Percentiles rank a stretch among this genome's conserved stretches.
Conservation (phyloP, 495 filamentous ascomycete genomes). For the Letharia lupina region DNA sequence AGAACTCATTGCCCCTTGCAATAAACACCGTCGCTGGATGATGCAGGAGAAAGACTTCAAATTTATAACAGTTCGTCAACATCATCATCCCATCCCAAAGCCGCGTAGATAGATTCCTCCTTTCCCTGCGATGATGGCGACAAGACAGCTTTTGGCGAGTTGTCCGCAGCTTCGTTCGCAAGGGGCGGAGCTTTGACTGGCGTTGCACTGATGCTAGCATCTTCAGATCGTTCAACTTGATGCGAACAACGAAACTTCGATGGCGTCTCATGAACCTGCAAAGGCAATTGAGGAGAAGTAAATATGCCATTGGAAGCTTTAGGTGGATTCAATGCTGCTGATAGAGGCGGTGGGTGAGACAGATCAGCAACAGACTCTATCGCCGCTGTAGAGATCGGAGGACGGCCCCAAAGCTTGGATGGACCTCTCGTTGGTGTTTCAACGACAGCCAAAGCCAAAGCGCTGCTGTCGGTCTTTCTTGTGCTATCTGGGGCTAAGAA, state of each 20-base stretch:
- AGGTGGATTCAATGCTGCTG: background rate
- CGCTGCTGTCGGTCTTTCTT: background rate
- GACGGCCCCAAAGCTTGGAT: conserved; percentile 32
- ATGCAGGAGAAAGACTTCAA: conserved; percentile 6
- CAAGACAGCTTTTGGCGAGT: conserved; percentile 7
- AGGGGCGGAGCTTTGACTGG: conserved; percentile 24
- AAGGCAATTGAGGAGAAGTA: background rate
- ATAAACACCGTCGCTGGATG: conserved; percentile 18
- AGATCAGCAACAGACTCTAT: background rate
- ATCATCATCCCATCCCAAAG: conserved; percentile 72
- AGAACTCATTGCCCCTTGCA: no score
- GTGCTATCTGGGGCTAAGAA: background rate
- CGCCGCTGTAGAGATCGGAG: conserved; percentile 7
- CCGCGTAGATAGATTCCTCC: conserved; percentile 56
- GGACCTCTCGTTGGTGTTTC: conserved; percentile 49
- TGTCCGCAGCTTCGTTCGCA: conserved; percentile 18
- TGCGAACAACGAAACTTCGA: background rate
- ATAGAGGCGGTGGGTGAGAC: conserved; percentile 1
- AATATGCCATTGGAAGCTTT: background rate
- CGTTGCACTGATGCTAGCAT: conserved; percentile 20
- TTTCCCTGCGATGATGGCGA: conserved; percentile 4
- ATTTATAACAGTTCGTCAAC: conserved; percentile 38
- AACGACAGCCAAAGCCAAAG: conserved; percentile 27
- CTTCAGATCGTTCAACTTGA: background rate
- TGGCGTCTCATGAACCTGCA: background rate